Base-by-base conservation (phyloP, 2,329 filamentous ascomycete species). In the Cordyceps militaris region DNA sequence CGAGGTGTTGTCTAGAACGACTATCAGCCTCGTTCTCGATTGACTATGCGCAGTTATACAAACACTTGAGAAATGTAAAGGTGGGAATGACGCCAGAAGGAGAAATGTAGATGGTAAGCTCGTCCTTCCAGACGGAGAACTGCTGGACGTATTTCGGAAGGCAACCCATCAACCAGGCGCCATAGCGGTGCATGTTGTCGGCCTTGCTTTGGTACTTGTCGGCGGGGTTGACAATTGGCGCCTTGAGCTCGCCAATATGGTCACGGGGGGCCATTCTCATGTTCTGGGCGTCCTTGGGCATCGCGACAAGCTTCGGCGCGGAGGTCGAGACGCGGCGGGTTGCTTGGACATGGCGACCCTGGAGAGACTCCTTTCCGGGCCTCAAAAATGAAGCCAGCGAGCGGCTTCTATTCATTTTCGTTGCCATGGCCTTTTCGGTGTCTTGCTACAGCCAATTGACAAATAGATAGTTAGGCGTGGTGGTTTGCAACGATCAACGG, bases 41-140 rank as follows among this genome's bases (percentile, higher is more conserved):
- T 26, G 28, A 44, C 1, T 1, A 10, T 14, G 21, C 19, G 42
- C 7, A 26, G 19, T 30, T 13, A n/a, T 26, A 67, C 70, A 59
- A 70, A 85, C 83, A 84, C 78, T 97, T 97, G 67, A 99, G 81
- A 79, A 99, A 99, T 61, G 83, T 85, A 74, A 99, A 92, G 67
- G 96, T 88, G 40, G 94, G 94, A 65, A 97, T 84, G 66, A 97
- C 85, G 65, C 91, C 94, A 38, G 88, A 77, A 1, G 94, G 94
- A 49, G 90, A 81, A 69, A 97, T 94, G 75, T 95, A 93, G 72
- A 97, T 90, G 66, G 88, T 91, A 71, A 99, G 85, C 76, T 99
- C 94, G 71, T 99, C 94, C 79, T 99, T 99, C 94, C 94, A 99
- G 57, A 99, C 93, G 13, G 92, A 96, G 79, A 97, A 97, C 77